A percentile compares a stretch with the other conserved stretches of the same genome.
phyloP scores from a whole-genome alignment of 2,329 filamentous ascomycete species.

The Truncatella angustata region DNA sequence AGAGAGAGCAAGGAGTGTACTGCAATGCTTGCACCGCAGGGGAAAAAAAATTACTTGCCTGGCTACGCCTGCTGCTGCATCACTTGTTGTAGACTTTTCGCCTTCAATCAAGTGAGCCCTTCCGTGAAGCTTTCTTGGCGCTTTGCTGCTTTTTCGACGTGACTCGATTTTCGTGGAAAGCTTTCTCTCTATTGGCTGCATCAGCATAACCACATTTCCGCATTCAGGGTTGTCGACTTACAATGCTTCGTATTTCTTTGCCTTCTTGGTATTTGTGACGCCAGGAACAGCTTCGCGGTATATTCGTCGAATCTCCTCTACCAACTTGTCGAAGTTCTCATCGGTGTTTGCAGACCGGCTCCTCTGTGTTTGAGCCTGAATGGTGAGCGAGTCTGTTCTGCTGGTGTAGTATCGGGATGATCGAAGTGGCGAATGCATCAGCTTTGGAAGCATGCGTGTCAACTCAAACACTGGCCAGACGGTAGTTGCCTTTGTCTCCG shows the following conservation, averaged over 20 bases:
- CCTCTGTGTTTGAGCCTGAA: slow-evolving; percentile 54
- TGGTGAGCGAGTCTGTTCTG: slow-evolving; percentile 49
- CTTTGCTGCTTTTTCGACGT: slow-evolving; percentile 47
- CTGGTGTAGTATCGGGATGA: slow-evolving; percentile 53
- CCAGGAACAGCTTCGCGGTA: slow-evolving; percentile 46
- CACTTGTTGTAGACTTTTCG: no score
- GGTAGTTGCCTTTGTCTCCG: slow-evolving; percentile 58
- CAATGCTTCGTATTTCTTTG: slow-evolving; percentile 47
- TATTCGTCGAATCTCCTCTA: slow-evolving; percentile 46
- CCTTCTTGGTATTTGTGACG: slow-evolving; percentile 44
- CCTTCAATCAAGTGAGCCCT: slow-evolving; percentile 19
- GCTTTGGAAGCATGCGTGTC: slow-evolving; percentile 40
- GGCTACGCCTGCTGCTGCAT: no score
- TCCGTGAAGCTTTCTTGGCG: slow-evolving; percentile 48
- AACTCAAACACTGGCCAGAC: slow-evolving; percentile 50
- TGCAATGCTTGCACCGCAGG: no score
- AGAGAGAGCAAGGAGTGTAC: no score
- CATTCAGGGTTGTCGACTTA: slow-evolving; percentile 29
- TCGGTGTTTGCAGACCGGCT: slow-evolving; percentile 50
- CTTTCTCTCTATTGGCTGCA: slow-evolving; percentile 38
- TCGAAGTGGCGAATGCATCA: slow-evolving; percentile 46
- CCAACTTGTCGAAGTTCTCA: slow-evolving; percentile 50
- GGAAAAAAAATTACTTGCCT: no score
- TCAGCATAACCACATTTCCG: slow-evolving; percentile 13
- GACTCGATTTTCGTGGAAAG: slow-evolving; percentile 43